Evolutionary conservation across 306 rosid species (phyloP).

Genomic region (Oxytropis ochrocephala): DNA sequence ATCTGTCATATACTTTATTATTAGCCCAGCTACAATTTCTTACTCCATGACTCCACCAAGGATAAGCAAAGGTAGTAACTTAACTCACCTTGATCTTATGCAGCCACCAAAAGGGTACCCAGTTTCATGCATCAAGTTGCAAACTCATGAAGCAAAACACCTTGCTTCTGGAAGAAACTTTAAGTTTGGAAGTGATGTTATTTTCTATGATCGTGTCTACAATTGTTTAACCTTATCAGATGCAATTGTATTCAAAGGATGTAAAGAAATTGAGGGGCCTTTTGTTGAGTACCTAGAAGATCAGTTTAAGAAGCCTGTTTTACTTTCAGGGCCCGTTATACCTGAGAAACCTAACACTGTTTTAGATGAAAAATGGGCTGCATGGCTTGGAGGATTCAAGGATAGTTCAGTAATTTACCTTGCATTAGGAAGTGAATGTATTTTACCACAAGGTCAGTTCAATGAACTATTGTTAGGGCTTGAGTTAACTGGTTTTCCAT

Average conservation of each 20-base stretch:
- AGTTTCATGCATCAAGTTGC: neutral
- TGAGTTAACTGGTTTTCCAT: slow-evolving; percentile 24
- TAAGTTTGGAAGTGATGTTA: slow-evolving; percentile 29
- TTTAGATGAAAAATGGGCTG: slow-evolving; percentile 15
- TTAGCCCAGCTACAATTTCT: neutral
- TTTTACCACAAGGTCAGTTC: neutral
- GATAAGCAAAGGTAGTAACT: neutral
- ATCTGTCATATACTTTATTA: neutral
- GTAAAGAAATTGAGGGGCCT: slow-evolving; percentile 24
- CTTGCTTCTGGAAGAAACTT: neutral
- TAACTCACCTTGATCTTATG: slow-evolving; percentile 13
- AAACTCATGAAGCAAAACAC: neutral
- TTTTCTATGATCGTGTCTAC: neutral
- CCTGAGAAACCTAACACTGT: slow-evolving; percentile 10
- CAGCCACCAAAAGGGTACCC: slow-evolving; percentile 23
- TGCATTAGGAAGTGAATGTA: slow-evolving; percentile 27
- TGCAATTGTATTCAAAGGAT: slow-evolving; percentile 33
- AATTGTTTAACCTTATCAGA: neutral
- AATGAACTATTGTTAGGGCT: slow-evolving; percentile 29
- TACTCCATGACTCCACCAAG: neutral
- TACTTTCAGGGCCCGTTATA: slow-evolving; percentile 33
- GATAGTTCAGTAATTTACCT: slow-evolving; percentile 14
- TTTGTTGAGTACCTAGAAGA: slow-evolving; percentile 14
- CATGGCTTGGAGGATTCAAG: slow-evolving; percentile 27
- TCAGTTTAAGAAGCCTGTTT: slow-evolving; percentile 6